Evolutionary conservation across 208 protist genomes (phyloP).

Genomic region (Balamuthia mandrillaris): DNA sequence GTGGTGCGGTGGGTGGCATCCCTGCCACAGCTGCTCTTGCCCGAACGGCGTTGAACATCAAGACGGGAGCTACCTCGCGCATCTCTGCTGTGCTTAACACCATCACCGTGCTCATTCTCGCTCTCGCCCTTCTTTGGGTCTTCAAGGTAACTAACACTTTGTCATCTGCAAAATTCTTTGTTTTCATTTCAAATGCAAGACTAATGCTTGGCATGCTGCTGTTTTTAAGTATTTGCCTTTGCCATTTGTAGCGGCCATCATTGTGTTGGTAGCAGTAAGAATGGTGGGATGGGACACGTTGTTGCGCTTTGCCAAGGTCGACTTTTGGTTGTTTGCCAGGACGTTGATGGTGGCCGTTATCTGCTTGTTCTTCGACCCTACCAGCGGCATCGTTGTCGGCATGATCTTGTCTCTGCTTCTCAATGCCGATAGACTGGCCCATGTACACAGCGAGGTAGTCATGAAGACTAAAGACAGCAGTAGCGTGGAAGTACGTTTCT

Average conservation of each 20-base stretch:
- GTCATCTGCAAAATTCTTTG: no score
- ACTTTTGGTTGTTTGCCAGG: slow-evolving; percentile 32
- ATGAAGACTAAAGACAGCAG: slow-evolving; percentile 28
- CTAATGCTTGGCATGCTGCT: no score
- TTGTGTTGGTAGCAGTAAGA: slow-evolving; percentile 35
- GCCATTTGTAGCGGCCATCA: slow-evolving; percentile 37
- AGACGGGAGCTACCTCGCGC: slow-evolving; percentile 44
- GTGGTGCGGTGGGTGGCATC: slow-evolving; percentile 45
- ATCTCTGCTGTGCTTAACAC: slow-evolving; percentile 31
- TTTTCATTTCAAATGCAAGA: no score
- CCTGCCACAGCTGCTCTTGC: slow-evolving; percentile 48
- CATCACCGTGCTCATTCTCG: slow-evolving; percentile 40
- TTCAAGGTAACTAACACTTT: no score
- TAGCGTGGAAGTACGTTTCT: not conserved
- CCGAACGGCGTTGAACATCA: slow-evolving; percentile 55
- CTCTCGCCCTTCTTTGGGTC: slow-evolving; percentile 31
- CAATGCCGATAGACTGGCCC: slow-evolving; percentile 37
- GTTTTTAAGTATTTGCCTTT: slow-evolving; percentile 44
- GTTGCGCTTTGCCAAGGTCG: slow-evolving; percentile 35
- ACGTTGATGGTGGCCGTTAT: slow-evolving; percentile 36
- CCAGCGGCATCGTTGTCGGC: slow-evolving; percentile 40
- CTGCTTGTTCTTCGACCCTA: slow-evolving; percentile 36
- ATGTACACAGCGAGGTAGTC: slow-evolving; percentile 26
- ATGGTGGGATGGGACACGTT: slow-evolving; percentile 37
- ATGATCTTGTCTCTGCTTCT: slow-evolving; percentile 42